These are phyloP conservation scores for Neurospora hispaniola DNA, from an alignment of 495 filamentous ascomycete genomes.

Conservation along the genomic window DNA sequence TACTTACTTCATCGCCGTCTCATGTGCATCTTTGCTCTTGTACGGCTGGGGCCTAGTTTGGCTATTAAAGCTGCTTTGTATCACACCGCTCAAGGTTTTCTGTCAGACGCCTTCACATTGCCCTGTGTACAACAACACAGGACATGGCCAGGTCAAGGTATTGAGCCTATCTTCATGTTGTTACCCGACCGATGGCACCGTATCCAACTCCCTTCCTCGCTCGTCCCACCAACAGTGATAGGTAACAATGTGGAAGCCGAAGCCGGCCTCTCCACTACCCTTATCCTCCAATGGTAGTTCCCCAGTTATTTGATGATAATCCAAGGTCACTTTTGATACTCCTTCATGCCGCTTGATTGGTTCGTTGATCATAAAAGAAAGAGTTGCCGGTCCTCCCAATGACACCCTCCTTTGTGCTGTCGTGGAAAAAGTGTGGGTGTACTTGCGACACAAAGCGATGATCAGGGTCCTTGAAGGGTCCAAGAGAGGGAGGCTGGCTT, in stretches of 20 bases:
- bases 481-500: not conserved
- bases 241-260: not conserved
- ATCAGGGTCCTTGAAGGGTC: not conserved
- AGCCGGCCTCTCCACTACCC: not conserved
- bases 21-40: not conserved
- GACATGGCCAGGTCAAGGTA: not conserved
- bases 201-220: not conserved
- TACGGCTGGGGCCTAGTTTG: not conserved
- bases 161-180: not conserved
- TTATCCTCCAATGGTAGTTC: not conserved
- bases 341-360: not conserved
- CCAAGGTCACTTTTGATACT: not conserved
- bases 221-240: not conserved
- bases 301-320: not conserved
- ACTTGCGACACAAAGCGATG: not conserved
- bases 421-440: not conserved
- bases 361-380: not conserved
- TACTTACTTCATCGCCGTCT: not conserved
- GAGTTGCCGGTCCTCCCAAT: not conserved
- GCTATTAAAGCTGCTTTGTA: not conserved
- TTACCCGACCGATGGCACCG: not conserved
- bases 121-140: not conserved
- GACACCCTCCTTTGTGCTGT: not conserved
- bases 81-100: not conserved
- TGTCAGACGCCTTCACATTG: not conserved